Conservation (phyloP, 257 asterid species). For the Hygrophila difformis region DNA sequence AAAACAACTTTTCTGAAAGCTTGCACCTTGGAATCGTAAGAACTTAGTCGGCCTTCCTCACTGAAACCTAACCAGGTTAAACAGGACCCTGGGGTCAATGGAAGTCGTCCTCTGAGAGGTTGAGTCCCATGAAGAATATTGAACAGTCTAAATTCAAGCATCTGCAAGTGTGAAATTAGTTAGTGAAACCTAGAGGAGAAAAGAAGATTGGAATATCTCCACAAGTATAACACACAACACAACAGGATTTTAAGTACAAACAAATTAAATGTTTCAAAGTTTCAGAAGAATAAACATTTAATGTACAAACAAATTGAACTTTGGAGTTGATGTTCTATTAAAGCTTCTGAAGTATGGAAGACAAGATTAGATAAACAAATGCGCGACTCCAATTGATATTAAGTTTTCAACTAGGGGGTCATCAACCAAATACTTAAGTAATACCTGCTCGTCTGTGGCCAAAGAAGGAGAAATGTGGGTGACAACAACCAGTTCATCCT, state of each 20-base stretch:
- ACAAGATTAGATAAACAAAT: not conserved
- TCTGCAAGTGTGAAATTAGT: conserved; percentile 45
- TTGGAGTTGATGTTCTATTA: no score
- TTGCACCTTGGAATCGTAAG: conserved; percentile 89
- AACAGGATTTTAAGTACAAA: no score
- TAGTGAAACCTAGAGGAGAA: no score
- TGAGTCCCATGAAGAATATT: conserved; percentile 46
- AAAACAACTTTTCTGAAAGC: no score
- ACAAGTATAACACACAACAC: no score
- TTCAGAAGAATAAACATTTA: no score
- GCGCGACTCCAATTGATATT: not conserved
- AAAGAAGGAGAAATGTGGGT: conserved; percentile 75
- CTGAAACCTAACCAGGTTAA: conserved; percentile 92
- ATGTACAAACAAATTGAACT: no score
- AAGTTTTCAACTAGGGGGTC: conserved; percentile 4
- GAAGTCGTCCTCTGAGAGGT: conserved; percentile 54
- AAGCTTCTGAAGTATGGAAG: no score
- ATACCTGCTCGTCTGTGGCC: conserved; percentile 89
- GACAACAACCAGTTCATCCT: conserved; percentile 83
- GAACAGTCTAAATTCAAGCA: conserved; percentile 81
- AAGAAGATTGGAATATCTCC: no score
- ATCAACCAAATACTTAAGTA: conserved; percentile 3
- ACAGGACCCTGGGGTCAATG: conserved; percentile 89
- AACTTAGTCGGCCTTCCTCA: conserved; percentile 84
- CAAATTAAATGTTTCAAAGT: no score